phyloP scores from a whole-genome alignment of 2,329 filamentous ascomycete genomes.

The Xylariaceae sp. region DNA sequence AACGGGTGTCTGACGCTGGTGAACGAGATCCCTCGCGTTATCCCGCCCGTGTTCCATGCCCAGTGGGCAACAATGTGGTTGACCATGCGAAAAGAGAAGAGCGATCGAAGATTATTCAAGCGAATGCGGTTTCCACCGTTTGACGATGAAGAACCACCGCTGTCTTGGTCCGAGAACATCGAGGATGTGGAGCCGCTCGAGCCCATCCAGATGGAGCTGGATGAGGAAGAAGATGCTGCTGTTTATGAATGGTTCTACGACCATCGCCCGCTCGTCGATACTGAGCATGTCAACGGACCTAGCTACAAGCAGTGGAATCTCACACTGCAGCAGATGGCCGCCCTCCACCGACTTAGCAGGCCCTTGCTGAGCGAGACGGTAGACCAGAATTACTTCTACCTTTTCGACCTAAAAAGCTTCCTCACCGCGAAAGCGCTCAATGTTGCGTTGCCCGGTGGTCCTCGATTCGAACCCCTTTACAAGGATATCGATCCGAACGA shows the following conservation, averaged over 20 bases:
- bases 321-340: constrained; percentile 91
- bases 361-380: constrained; percentile 89
- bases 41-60: constrained; percentile 95
- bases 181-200: constrained; percentile 97
- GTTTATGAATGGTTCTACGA: constrained; percentile 99
- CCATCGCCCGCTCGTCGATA: constrained; percentile 86
- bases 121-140: constrained; percentile 98
- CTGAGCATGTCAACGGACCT: constrained; percentile 89
- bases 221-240: constrained; percentile 87
- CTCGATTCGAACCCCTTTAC: constrained; percentile 94
- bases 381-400: constrained; percentile 96
- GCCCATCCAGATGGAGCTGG: constrained; percentile 97
- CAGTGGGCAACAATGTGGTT: constrained; percentile 99
- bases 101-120: constrained; percentile 93
- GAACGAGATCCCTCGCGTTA: constrained; percentile 94
- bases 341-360: constrained; percentile 86
- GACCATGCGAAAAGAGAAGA: constrained; percentile 97
- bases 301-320: constrained; percentile 98
- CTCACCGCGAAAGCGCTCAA: constrained; percentile 96
- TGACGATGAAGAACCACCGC: constrained; percentile 94
- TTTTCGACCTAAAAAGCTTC: constrained; percentile 95
- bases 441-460: constrained; percentile 95
- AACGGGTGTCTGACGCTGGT: constrained; percentile 96
- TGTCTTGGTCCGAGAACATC: constrained; percentile 98
- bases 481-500: constrained; percentile 99